Evolutionary conservation across 768 basidiomycete genomes (phyloP).

Genomic region (Kwoniella sp.): DNA sequence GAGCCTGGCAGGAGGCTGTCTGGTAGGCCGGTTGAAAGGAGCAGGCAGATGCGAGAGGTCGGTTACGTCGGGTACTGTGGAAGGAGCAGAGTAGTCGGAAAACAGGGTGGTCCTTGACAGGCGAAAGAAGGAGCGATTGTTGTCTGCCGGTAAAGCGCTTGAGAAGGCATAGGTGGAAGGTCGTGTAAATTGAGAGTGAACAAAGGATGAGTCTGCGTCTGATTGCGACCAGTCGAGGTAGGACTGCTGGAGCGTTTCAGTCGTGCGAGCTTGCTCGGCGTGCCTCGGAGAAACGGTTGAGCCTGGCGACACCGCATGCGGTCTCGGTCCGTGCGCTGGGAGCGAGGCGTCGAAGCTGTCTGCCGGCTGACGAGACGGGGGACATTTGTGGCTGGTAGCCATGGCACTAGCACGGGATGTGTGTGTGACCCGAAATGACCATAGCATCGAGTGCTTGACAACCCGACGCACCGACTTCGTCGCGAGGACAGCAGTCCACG

Average conservation of each 20-base stretch:
- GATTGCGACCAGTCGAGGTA: conserved; percentile 14
- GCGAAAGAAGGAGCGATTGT: conserved; percentile 5
- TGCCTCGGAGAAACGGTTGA: no score
- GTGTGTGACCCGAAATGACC: no score
- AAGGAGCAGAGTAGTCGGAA: conserved; percentile 16
- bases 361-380: no score
- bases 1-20: not conserved
- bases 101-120: conserved; percentile 11
- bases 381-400: no score
- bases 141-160: not conserved
- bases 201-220: conserved; percentile 4
- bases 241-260: not conserved
- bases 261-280: not conserved
- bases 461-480: no score
- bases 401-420: no score
- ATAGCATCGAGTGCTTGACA: no score
- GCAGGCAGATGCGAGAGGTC: conserved; percentile 7
- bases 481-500: no score
- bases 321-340: no score
- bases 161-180: conserved; percentile 3
- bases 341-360: no score
- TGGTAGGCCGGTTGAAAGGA: conserved; percentile 6
- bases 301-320: no score
- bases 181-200: not conserved
- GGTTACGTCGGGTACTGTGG: conserved; percentile 10